These are phyloP conservation scores for Hysterium pulicare DNA, from an alignment of 2,329 filamentous ascomycete genomes.

Conservation along the genomic window DNA sequence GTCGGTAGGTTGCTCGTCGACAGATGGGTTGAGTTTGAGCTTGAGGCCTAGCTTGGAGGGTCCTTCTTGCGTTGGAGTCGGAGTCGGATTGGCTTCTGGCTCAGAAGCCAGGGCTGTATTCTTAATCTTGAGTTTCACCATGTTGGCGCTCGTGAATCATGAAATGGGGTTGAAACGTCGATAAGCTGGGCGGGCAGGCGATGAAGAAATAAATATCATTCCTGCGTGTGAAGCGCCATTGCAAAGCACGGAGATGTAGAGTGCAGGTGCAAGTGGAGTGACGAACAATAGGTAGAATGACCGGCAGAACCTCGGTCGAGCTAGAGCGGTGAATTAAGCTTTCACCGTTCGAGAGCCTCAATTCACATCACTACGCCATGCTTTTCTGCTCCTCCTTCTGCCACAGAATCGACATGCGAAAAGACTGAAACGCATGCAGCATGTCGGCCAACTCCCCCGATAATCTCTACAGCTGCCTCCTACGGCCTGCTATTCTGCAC, in stretches of 20 bases:
- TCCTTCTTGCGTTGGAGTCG: constrained; percentile 2
- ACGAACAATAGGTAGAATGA: not conserved
- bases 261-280: not conserved
- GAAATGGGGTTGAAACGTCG: too few relatives aligned
- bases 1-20: constrained; percentile 26
- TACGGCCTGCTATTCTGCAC: constrained; percentile 84
- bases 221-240: constrained; percentile 18
- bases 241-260: not conserved
- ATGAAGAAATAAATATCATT: constrained; percentile 15
- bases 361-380: too few relatives aligned
- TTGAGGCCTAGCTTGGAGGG: constrained; percentile 26
- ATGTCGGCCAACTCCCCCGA: constrained; percentile 34
- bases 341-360: too few relatives aligned
- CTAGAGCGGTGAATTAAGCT: not conserved
- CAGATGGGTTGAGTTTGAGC: constrained; percentile 24
- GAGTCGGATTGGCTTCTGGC: constrained; percentile 6
- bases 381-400: not conserved
- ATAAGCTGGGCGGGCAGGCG: too few relatives aligned
- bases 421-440: constrained; percentile 12
- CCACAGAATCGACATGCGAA: not conserved
- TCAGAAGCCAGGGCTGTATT: constrained; percentile 14
- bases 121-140: constrained; percentile 26
- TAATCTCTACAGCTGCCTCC: constrained; percentile 66
- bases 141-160: too few relatives aligned
- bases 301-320: not conserved